These are phyloP conservation scores for Penicillium sp. DNA, from an alignment of 2,329 filamentous ascomycete genomes.

Conservation along the genomic window DNA sequence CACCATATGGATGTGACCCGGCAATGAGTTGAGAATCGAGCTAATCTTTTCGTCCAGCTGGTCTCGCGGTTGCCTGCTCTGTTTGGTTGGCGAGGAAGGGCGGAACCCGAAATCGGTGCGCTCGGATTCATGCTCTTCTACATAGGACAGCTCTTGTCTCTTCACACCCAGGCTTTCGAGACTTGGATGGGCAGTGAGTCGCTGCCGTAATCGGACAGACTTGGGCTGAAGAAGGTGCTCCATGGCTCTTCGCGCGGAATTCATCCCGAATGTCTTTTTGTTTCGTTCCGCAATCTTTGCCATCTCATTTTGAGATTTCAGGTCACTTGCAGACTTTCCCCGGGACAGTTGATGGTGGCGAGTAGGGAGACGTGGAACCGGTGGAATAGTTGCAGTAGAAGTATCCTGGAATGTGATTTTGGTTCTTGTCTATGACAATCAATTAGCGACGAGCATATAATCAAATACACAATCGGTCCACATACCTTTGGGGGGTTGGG, in stretches of 20 bases:
- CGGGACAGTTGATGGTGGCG: conserved; percentile 14
- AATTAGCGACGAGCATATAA: not conserved
- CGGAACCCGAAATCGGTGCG: conserved; percentile 23
- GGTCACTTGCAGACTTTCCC: conserved; percentile 19
- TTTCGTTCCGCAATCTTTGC: conserved; percentile 21
- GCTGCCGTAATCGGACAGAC: conserved; percentile 27
- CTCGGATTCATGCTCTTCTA: conserved; percentile 20
- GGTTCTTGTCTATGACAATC: not conserved
- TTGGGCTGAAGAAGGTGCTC: conserved; percentile 23
- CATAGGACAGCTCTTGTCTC: conserved; percentile 23
- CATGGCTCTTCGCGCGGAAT: conserved; percentile 16
- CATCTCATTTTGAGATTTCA: conserved; percentile 14
- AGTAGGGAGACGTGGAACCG: conserved; percentile 5
- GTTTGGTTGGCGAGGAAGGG: conserved; percentile 41
- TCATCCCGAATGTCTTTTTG: conserved; percentile 16
- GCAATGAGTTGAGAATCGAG: conserved; percentile 73
- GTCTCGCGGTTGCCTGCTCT: conserved; percentile 55
- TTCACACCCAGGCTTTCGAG: conserved; percentile 34
- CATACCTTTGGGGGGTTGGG: conserved; percentile 4
- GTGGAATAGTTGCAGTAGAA: conserved; percentile 7
- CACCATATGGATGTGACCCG: conserved; percentile 73
- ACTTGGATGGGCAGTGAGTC: conserved; percentile 32
- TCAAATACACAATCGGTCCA: not conserved
- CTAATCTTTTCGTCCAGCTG: conserved; percentile 77
- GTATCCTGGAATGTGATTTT: not conserved